Percentiles rank a stretch among this genome's conserved stretches.
These are phyloP conservation scores for Rhizoclosmatium globosum DNA, from an alignment of 192 early-diverging fungal genomes.

Conservation along the genomic window DNA sequence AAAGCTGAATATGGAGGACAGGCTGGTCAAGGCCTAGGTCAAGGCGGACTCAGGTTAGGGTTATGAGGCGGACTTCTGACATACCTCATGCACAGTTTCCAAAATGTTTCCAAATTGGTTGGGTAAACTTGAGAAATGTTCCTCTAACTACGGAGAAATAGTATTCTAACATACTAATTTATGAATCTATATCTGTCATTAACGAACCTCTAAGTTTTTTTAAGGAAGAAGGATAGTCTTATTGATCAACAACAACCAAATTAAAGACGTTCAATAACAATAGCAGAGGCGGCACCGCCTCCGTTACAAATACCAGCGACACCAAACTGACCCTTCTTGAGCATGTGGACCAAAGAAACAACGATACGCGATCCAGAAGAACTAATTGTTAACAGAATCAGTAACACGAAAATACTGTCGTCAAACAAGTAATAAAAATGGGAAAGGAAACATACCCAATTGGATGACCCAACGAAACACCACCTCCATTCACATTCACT, in stretches of 20 bases:
- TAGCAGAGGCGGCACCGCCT: constrained; percentile 90
- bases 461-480: constrained; percentile 94
- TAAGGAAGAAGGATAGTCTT: no score
- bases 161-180: no score
- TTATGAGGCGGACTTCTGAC: no score
- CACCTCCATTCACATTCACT: constrained; percentile 93
- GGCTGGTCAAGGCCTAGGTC: no score
- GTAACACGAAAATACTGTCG: not conserved
- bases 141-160: no score
- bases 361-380: constrained; percentile 93
- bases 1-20: no score
- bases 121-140: no score
- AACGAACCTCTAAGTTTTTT: no score
- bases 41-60: no score
- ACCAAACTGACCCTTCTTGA: constrained; percentile 80
- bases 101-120: no score
- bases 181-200: no score
- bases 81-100: no score
- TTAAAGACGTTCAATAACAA: constrained; percentile 74
- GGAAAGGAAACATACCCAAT: constrained; percentile 65
- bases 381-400: not conserved
- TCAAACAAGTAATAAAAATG: not conserved
- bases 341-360: constrained; percentile 77
- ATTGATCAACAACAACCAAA: not conserved
- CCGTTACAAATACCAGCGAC: constrained; percentile 96